phyloP scores from a whole-genome alignment of 768 basidiomycete genomes.

The Serendipita indica region DNA sequence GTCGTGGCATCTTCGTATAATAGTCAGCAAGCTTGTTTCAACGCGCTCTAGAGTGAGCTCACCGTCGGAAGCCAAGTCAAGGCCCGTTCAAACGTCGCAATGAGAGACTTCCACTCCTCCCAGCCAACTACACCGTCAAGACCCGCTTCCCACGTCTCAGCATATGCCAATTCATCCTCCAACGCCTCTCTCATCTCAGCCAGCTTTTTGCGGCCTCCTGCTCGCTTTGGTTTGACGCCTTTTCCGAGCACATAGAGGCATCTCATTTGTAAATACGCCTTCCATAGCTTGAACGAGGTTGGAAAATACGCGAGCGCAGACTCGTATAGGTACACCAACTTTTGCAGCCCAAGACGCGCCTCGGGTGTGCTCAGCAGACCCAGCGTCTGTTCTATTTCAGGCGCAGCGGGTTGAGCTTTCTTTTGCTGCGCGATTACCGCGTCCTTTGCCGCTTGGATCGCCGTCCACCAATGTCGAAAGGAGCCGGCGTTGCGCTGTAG shows the following conservation, averaged over 20 bases:
- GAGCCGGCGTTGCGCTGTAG: conserved; percentile 80
- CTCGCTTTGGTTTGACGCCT: conserved; percentile 50
- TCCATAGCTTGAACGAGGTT: conserved; percentile 90
- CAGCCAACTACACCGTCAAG: conserved; percentile 84
- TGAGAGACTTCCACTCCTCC: conserved; percentile 86
- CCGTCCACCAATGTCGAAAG: conserved; percentile 86
- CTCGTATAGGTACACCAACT: conserved; percentile 86
- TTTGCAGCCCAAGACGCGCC: conserved; percentile 63
- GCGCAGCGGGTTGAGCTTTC: conserved; percentile 32
- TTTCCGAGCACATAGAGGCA: conserved; percentile 78
- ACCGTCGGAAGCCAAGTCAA: conserved; percentile 91
- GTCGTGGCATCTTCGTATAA: conserved; percentile 56
- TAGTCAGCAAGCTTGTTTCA: not conserved
- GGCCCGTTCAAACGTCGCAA: conserved; percentile 82
- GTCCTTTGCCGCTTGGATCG: conserved; percentile 64
- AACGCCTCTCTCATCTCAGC: conserved; percentile 82
- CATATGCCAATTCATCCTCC: conserved; percentile 66
- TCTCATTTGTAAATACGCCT: conserved; percentile 72
- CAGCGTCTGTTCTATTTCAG: conserved; percentile 38
- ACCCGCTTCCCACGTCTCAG: conserved; percentile 75
- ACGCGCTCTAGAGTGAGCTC: conserved; percentile 19
- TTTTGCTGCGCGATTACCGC: conserved; percentile 42
- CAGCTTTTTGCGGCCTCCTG: conserved; percentile 82
- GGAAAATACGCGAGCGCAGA: conserved; percentile 78
- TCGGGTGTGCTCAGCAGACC: conserved; percentile 65